A percentile compares a stretch with the other conserved stretches of the same genome.
Evolutionary conservation across 164 flowering plant species (phyloP).

Genomic region (Vitis rupestris): DNA sequence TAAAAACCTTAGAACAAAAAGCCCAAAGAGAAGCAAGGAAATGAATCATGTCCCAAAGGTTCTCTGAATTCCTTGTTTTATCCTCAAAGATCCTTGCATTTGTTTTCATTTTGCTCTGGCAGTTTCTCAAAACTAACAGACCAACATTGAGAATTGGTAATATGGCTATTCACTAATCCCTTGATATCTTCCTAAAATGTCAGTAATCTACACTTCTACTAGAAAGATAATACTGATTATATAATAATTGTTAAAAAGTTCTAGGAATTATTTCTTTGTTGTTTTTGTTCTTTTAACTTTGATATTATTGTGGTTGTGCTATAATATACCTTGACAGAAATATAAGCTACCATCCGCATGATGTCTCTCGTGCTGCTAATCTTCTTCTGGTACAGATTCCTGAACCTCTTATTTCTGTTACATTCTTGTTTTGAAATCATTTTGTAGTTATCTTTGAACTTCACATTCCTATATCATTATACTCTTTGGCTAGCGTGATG

Average conservation of each 20-base stretch:
- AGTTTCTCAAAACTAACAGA: too few species aligned
- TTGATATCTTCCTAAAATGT: too few species aligned
- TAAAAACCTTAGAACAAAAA: too few species aligned
- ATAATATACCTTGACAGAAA: slow-evolving; percentile 50
- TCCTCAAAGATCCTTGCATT: too few species aligned
- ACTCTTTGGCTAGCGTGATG: too few species aligned
- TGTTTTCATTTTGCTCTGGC: not conserved
- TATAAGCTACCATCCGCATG: slow-evolving; percentile 87
- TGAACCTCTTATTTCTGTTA: not conserved
- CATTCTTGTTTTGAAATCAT: not conserved
- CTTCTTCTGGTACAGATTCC: slow-evolving; percentile 66
- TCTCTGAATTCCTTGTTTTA: too few species aligned
- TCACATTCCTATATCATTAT: too few species aligned
- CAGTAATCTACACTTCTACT: too few species aligned
- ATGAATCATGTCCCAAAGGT: too few species aligned
- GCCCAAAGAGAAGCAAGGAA: too few species aligned
- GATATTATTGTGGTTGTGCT: not conserved
- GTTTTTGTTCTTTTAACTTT: slow-evolving; percentile 2
- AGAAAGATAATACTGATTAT: too few species aligned
- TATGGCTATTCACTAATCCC: not conserved
- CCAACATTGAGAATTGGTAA: not conserved
- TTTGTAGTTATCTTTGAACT: not conserved
- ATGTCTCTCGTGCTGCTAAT: slow-evolving; percentile 84
- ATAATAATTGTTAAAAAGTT: too few species aligned
- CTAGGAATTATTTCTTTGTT: not conserved